Percentiles rank a stretch among this genome's conserved stretches.
Evolutionary conservation across 2,329 filamentous ascomycete genomes (phyloP).

Genomic region (Colletotrichum tropicale): DNA sequence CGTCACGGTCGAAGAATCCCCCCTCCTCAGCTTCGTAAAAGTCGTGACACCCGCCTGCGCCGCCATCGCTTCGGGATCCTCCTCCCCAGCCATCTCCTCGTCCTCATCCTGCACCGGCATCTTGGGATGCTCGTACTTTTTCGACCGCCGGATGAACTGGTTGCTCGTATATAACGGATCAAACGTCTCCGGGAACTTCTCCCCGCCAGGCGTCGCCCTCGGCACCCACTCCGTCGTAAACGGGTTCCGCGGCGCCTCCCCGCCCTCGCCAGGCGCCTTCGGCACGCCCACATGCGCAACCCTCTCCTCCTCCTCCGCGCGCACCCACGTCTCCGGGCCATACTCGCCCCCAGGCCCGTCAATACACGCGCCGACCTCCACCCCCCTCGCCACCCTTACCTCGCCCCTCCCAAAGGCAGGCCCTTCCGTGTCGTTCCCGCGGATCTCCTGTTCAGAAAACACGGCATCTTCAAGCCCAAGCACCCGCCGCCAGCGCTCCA

Average conservation of each 20-base stretch:
- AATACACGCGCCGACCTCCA: background rate
- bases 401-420: background rate
- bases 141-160: slow-evolving; percentile 11
- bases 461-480: background rate
- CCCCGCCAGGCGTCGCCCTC: background rate
- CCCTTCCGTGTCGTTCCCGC: background rate
- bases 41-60: background rate
- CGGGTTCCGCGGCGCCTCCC: slow-evolving; percentile 9
- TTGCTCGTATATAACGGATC: slow-evolving; percentile 17
- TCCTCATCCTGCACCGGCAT: background rate
- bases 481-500: background rate
- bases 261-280: slow-evolving; percentile 9
- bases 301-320: background rate
- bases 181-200: background rate
- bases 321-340: background rate
- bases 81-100: background rate
- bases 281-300: background rate
- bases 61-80: background rate
- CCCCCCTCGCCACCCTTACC: background rate
- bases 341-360: background rate
- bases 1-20: background rate
- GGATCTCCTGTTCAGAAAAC: background rate
- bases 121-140: background rate
- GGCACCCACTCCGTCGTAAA: slow-evolving; percentile 20
- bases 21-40: background rate